Evolutionary conservation across 225 moss, liverwort and hornwort species (phyloP).

Genomic region (Pleurozium schreberi): DNA sequence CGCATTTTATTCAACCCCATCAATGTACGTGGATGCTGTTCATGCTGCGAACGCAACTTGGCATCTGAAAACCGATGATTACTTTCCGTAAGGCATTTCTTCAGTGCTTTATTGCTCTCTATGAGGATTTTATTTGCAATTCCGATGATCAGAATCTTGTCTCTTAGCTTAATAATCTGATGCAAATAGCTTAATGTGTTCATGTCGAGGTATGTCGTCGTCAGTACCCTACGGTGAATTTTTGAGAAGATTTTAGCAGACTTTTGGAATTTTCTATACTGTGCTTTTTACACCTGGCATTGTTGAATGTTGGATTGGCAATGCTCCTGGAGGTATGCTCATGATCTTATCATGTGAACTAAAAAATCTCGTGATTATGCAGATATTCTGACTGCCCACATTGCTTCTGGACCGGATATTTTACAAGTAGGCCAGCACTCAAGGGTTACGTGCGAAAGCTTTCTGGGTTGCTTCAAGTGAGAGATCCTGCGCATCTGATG

Average conservation of each 20-base stretch:
- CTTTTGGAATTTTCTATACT: not conserved
- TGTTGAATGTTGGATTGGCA: not conserved
- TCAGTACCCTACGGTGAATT: not conserved
- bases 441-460: constrained; percentile 91
- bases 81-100: constrained; percentile 58
- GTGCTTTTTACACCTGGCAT: not conserved
- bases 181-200: not conserved
- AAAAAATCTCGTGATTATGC: not conserved
- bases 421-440: constrained; percentile 73
- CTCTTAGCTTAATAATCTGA: not conserved
- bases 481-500: not conserved
- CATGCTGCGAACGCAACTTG: constrained; percentile 81
- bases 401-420: constrained; percentile 99
- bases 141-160: not conserved
- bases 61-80: constrained; percentile 86
- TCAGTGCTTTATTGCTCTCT: not conserved
- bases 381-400: constrained; percentile 79
- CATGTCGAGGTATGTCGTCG: not conserved
- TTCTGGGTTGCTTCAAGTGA: constrained; percentile 76
- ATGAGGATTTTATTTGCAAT: not conserved
- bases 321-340: not conserved
- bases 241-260: not conserved
- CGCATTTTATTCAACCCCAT: constrained; percentile 89
- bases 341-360: not conserved
- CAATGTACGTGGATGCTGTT: constrained; percentile 78